phyloP scores from a whole-genome alignment of 1,139 yeast genomes.

The Hyphopichia khmerensis region DNA sequence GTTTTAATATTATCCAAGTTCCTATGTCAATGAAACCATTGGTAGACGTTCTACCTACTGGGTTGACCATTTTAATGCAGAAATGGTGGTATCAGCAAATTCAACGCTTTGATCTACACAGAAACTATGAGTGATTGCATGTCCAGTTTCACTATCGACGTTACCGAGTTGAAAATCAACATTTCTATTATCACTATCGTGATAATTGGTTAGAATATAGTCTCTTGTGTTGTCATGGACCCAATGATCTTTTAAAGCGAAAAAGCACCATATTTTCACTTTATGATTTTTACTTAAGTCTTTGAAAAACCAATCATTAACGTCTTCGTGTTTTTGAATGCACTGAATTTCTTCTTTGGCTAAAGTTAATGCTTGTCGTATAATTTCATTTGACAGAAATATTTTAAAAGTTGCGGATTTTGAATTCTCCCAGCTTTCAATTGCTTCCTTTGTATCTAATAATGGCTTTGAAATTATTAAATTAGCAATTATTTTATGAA shows the following conservation, averaged over 20 bases:
- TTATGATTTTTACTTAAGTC: constrained; percentile 15
- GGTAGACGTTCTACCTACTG: too few species aligned
- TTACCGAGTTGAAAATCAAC: constrained; percentile 31
- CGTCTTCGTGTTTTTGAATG: constrained; percentile 41
- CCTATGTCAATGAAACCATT: too few species aligned
- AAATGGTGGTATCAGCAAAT: constrained; percentile 45
- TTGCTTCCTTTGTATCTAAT: constrained; percentile 12
- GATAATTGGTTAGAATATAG: constrained; percentile 37
- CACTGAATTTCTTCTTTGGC: constrained; percentile 57
- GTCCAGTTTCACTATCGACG: constrained; percentile 13
- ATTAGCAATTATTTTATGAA: constrained; percentile 20
- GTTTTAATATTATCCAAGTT: too few species aligned
- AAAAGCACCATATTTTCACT: constrained; percentile 52
- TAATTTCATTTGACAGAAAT: constrained; percentile 36
- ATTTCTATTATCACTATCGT: constrained; percentile 22
- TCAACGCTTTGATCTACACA: constrained; percentile 54
- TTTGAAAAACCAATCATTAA: constrained; percentile 51
- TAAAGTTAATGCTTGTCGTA: constrained; percentile 53
- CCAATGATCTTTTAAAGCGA: constrained; percentile 64
- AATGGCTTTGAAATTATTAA: constrained; percentile 23
- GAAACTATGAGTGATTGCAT: constrained; percentile 52
- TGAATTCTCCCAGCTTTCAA: constrained; percentile 35
- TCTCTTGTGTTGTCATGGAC: constrained; percentile 49
- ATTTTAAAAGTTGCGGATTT: constrained; percentile 44
- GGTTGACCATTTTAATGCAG: constrained; percentile 1